A percentile compares a stretch with the other conserved stretches of the same genome.
phyloP scores from a whole-genome alignment of 2,329 filamentous ascomycete species.

The Claviceps quebecensis region DNA sequence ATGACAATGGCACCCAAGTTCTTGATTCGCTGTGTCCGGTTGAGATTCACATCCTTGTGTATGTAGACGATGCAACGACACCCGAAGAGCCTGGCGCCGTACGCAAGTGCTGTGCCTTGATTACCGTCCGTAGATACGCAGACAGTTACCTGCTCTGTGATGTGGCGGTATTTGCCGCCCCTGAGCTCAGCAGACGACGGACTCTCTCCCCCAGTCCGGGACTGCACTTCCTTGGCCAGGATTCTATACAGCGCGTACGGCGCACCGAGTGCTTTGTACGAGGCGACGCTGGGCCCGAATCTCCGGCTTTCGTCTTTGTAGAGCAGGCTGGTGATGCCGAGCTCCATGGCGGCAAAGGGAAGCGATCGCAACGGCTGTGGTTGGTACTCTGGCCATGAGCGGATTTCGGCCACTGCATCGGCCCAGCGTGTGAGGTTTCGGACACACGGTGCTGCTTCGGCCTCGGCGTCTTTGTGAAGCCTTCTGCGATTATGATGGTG shows the following conservation, averaged over 20 bases:
- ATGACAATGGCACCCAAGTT: conserved; percentile 8
- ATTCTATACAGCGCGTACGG: conserved; percentile 9
- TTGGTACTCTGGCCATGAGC: conserved; percentile 8
- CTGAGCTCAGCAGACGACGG: conserved; percentile 6
- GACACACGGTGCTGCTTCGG: conserved; percentile 3
- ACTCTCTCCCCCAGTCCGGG: not conserved
- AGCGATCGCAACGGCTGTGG: conserved; percentile 6
- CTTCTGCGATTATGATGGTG: not conserved
- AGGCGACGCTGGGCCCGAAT: conserved; percentile 6
- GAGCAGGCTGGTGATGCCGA: conserved; percentile 4
- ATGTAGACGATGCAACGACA: conserved; percentile 9
- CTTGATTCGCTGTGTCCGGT: conserved; percentile 4
- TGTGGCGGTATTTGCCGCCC: conserved; percentile 3
- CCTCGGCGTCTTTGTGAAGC: not conserved
- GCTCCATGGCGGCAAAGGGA: conserved; percentile 2
- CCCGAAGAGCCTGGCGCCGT: conserved; percentile 7
- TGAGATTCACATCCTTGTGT: conserved; percentile 6
- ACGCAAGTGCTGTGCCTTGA: conserved; percentile 7
- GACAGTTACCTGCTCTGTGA: conserved; percentile 7
- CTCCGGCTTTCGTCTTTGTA: conserved; percentile 9
- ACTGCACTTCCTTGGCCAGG: conserved; percentile 4
- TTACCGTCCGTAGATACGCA: conserved; percentile 10
- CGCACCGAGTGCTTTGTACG: conserved; percentile 9
- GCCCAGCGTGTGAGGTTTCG: conserved; percentile 7
- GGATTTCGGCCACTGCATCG: conserved; percentile 6